phyloP scores from a whole-genome alignment of 2,329 filamentous ascomycete genomes.

The Nothophaeocryptopus gaeumannii region DNA sequence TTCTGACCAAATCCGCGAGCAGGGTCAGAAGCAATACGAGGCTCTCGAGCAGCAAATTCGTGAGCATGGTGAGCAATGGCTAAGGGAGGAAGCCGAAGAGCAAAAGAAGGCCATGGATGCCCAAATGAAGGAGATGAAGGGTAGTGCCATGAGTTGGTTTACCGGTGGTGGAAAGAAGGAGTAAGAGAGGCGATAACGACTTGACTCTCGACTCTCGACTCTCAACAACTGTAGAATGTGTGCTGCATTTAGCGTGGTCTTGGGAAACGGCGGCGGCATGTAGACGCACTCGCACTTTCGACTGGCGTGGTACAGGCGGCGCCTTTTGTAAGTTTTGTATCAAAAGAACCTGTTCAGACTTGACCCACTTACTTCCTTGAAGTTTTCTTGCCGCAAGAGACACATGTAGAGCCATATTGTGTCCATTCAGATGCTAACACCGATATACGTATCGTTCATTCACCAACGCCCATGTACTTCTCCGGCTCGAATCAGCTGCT shows the following conservation, averaged over 20 bases:
- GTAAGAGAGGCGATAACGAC: not conserved
- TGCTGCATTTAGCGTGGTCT: conserved; percentile 19
- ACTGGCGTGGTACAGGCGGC: not conserved
- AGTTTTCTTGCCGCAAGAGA: too few relatives aligned
- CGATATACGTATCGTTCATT: too few relatives aligned
- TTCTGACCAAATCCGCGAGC: conserved; percentile 88
- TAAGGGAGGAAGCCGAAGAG: conserved; percentile 85
- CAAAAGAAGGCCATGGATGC: conserved; percentile 89
- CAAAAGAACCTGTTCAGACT: too few relatives aligned
- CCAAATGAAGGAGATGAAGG: conserved; percentile 89
- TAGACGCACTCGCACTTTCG: not conserved
- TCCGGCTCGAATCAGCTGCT: too few relatives aligned
- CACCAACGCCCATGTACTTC: too few relatives aligned
- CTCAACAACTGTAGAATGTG: conserved; percentile 3
- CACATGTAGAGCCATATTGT: too few relatives aligned
- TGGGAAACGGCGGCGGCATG: not conserved
- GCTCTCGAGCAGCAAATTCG: conserved; percentile 84
- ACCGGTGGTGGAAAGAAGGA: conserved; percentile 38
- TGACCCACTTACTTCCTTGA: too few relatives aligned
- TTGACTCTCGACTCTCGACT: conserved; percentile 11
- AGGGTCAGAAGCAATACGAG: conserved; percentile 87
- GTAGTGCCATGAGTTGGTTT: conserved; percentile 62
- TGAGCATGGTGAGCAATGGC: conserved; percentile 90
- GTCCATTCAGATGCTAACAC: too few relatives aligned
- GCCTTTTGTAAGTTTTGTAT: not conserved